Base-by-base conservation (phyloP, 805 yeast species). In the Danielozyma ontarioensis region DNA sequence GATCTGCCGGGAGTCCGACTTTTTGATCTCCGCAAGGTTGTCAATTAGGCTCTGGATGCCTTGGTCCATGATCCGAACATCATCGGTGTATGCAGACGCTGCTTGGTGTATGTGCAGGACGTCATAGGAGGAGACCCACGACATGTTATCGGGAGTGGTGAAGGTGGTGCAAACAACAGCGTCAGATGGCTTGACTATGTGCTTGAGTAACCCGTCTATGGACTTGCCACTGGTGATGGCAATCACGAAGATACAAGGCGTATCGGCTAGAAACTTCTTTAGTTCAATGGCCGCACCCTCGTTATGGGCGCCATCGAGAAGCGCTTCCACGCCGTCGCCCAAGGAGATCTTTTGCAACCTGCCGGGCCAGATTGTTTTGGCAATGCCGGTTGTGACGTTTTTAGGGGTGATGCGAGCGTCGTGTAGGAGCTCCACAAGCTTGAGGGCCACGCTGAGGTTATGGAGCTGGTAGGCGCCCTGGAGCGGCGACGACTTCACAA, bases 221-320 rank as follows among this genome's bases (percentile, higher is more conserved):
- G 76, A 70, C 50, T 93, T 83, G 0, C 95, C 93, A 27, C 68
- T 59, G 1, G 96, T 84, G 26, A 88, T 72, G 0, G 87, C 96
- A 27, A 87, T 55, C 0, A 90, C 67, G 55, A 81, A 86, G 0
- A 74, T 64, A 2, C 77, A 41, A 42, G 72, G 59, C 27, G 36
- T 22, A 1, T 37, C 25, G 4, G 64, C 55, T 2, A 88, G 56
- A 50, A 67, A 86, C 25, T 67, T 67, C 0, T 71, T 72, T 19
- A 93, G 62, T 47, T 83, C 86, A n/a, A 60, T 57, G 0, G 96
- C 93, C 0, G 97, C 95, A 39, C 80, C 77, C 4, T 76, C 78
- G 52, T 93, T 93, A 54, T 93, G 97, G 0, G 97, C 97, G 2
- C 97, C 97, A 59, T 90, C 97, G 2, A 93, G 49, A 3, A 93